These are phyloP conservation scores for Nicotiana otophora DNA, from an alignment of 257 asterid species.

Conservation along the genomic window DNA sequence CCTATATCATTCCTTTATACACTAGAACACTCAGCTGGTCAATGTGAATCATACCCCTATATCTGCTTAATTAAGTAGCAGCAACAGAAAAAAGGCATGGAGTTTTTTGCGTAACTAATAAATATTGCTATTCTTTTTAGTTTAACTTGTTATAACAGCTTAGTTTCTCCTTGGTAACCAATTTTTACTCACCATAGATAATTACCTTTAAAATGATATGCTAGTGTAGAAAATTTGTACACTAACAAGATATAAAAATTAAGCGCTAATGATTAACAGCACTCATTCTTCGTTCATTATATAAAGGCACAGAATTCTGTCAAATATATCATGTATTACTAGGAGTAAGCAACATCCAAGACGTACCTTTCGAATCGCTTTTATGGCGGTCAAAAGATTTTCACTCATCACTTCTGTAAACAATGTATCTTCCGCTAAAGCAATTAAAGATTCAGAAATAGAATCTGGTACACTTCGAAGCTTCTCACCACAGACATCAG, in stretches of 20 bases:
- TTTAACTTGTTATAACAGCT: no score
- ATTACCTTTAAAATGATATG: not conserved
- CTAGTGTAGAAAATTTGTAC: not conserved
- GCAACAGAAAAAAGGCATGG: no score
- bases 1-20: no score
- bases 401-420: constrained; percentile 61
- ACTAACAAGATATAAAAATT: not conserved
- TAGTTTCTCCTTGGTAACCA: not conserved
- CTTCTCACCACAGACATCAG: constrained; percentile 51
- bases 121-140: not conserved
- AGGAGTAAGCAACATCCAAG: not conserved
- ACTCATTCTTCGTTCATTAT: not conserved
- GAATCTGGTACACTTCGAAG: constrained; percentile 63
- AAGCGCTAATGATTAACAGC: not conserved
- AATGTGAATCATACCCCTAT: no score
- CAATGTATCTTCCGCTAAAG: constrained; percentile 53
- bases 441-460: constrained; percentile 75
- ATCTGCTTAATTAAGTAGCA: no score
- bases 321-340: not conserved
- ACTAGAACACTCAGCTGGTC: no score
- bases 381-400: constrained; percentile 62
- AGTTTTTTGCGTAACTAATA: no score
- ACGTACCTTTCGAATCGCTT: constrained; percentile 67
- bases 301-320: not conserved
- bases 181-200: not conserved